phyloP scores from a whole-genome alignment of 2,329 filamentous ascomycete species.

The Cercospora sojina region DNA sequence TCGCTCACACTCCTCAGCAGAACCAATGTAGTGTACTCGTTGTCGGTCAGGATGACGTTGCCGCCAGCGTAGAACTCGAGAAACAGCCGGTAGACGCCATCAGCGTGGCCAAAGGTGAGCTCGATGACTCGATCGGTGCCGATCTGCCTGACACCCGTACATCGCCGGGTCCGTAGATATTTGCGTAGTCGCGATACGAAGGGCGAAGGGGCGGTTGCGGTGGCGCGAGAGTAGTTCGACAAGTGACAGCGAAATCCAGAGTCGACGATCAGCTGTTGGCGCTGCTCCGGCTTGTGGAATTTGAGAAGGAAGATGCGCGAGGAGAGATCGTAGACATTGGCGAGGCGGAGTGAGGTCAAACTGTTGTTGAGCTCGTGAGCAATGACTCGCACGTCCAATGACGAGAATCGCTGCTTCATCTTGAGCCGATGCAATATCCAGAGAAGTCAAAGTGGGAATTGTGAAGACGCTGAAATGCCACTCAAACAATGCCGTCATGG shows the following conservation, averaged over 20 bases:
- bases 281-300: slow-evolving; percentile 84
- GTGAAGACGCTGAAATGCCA: background rate
- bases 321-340: slow-evolving; percentile 94
- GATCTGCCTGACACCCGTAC: slow-evolving; percentile 78
- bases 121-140: slow-evolving; percentile 93
- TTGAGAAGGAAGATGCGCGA: slow-evolving; percentile 95
- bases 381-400: slow-evolving; percentile 81
- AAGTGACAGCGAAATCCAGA: slow-evolving; percentile 95
- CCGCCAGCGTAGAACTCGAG: slow-evolving; percentile 96
- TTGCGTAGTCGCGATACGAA: slow-evolving; percentile 87
- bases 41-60: slow-evolving; percentile 90
- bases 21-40: slow-evolving; percentile 75
- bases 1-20: slow-evolving; percentile 77
- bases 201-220: slow-evolving; percentile 75
- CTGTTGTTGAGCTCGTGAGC: slow-evolving; percentile 82
- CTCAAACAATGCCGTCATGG: slow-evolving; percentile 4
- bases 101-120: slow-evolving; percentile 73
- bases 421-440: slow-evolving; percentile 1
- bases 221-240: slow-evolving; percentile 84
- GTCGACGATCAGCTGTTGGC: slow-evolving; percentile 88
- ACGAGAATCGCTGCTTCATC: slow-evolving; percentile 80
- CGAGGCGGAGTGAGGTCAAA: slow-evolving; percentile 75
- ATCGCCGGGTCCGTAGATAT: slow-evolving; percentile 78
- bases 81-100: slow-evolving; percentile 83
- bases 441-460: background rate